These are phyloP conservation scores for Capsicum baccatum DNA, from an alignment of 257 asterid genomes.

Conservation along the genomic window DNA sequence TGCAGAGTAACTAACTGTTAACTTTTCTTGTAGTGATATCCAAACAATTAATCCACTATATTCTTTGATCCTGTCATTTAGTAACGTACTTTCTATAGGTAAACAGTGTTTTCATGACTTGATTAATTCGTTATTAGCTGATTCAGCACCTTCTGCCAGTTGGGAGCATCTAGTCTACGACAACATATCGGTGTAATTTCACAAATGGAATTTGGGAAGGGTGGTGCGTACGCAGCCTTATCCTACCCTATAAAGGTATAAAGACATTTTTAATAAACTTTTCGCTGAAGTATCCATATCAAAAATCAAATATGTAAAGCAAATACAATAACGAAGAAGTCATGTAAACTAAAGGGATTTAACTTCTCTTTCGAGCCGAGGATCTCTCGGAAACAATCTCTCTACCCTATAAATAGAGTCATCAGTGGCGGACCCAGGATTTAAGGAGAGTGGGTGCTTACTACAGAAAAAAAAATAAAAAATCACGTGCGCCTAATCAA, in stretches of 20 bases:
- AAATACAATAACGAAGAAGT: no score
- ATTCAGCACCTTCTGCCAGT: background rate
- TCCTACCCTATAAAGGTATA: background rate
- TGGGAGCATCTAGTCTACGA: background rate
- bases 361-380: background rate
- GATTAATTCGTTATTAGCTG: background rate
- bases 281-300: background rate
- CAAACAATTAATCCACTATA: conserved; percentile 19
- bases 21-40: conserved; percentile 2
- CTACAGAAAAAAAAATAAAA: no score
- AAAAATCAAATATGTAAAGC: background rate
- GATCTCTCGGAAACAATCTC: background rate
- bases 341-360: background rate
- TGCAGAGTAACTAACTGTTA: background rate
- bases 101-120: background rate
- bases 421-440: no score
- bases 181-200: fast-evolving
- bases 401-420: background rate
- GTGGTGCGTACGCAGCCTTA: fast-evolving
- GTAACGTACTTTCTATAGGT: background rate
- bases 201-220: background rate
- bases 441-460: no score
- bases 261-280: fast-evolving
- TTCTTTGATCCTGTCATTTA: background rate
- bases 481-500: no score